Conservation (phyloP, 176 grass and related monocot genomes). For the Zizania latifolia region DNA sequence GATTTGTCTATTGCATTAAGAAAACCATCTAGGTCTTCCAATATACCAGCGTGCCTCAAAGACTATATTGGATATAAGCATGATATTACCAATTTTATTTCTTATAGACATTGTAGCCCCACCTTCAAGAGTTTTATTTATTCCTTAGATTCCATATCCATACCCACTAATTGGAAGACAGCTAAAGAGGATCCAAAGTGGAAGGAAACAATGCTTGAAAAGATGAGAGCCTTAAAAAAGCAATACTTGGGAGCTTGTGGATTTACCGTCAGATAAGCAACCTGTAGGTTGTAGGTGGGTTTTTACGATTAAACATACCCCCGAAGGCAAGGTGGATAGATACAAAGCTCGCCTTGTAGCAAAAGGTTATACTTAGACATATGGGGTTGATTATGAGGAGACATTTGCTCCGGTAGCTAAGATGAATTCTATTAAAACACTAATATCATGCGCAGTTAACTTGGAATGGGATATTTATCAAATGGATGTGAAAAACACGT, state of each 20-base stretch:
- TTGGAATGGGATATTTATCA: not conserved
- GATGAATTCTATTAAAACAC: not conserved
- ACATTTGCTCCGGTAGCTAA: not conserved
- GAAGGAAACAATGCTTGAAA: not conserved
- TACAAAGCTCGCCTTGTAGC: not conserved
- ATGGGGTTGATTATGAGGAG: not conserved
- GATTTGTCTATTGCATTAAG: not conserved
- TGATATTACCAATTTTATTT: not conserved
- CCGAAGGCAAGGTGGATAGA: not conserved
- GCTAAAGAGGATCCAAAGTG: too few relatives aligned
- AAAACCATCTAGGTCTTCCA: not conserved
- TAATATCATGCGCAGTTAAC: not conserved
- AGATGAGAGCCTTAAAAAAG: not conserved
- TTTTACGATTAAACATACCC: not conserved
- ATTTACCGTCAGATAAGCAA: not conserved
- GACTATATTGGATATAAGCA: not conserved
- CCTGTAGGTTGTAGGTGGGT: not conserved
- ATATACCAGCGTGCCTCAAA: not conserved
- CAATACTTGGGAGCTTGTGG: not conserved
- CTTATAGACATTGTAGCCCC: not conserved
- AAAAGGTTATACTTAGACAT: not conserved
- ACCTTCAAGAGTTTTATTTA: not conserved
- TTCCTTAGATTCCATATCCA: too few relatives aligned
- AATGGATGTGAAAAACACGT: conserved; percentile 13
- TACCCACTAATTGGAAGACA: too few relatives aligned